Evolutionary conservation across 1,284 basidiomycete genomes (phyloP).

Genomic region (Ustilago sp.): DNA sequence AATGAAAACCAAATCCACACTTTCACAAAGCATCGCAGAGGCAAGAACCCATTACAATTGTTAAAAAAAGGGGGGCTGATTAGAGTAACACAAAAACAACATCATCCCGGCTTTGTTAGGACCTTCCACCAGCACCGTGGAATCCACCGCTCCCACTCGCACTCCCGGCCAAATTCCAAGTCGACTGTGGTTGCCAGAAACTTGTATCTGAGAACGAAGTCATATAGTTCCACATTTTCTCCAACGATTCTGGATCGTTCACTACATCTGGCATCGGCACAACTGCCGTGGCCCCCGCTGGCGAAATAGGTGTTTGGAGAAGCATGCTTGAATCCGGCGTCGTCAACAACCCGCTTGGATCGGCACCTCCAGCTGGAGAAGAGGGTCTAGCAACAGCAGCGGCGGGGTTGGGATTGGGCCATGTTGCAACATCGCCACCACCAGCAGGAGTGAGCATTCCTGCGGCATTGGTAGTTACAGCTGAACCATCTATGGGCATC

Average conservation of each 20-base stretch:
- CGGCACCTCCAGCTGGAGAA: constrained; percentile 15
- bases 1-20: too few species aligned
- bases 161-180: constrained; percentile 35
- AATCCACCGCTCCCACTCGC: neutral
- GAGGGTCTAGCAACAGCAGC: constrained; percentile 8
- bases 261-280: constrained; percentile 31
- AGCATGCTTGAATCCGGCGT: constrained; percentile 24
- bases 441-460: constrained; percentile 27
- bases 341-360: constrained; percentile 12
- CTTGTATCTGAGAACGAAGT: constrained; percentile 43
- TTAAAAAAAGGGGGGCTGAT: too few species aligned
- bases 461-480: constrained; percentile 8
- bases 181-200: constrained; percentile 53
- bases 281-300: constrained; percentile 16
- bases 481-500: constrained; percentile 26
- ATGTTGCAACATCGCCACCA: constrained; percentile 8
- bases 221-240: constrained; percentile 57
- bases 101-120: neutral
- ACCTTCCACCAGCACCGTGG: neutral
- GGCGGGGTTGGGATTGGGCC: constrained; percentile 14
- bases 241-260: constrained; percentile 43
- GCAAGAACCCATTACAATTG: too few species aligned
- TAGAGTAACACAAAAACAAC: too few species aligned
- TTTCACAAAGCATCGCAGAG: too few species aligned
- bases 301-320: constrained; percentile 18